A percentile compares a stretch with the other conserved stretches of the same genome.
These are phyloP conservation scores for Aphanomyces cochlioides DNA, from an alignment of 352 stramenopile genomes.

Conservation along the genomic window DNA sequence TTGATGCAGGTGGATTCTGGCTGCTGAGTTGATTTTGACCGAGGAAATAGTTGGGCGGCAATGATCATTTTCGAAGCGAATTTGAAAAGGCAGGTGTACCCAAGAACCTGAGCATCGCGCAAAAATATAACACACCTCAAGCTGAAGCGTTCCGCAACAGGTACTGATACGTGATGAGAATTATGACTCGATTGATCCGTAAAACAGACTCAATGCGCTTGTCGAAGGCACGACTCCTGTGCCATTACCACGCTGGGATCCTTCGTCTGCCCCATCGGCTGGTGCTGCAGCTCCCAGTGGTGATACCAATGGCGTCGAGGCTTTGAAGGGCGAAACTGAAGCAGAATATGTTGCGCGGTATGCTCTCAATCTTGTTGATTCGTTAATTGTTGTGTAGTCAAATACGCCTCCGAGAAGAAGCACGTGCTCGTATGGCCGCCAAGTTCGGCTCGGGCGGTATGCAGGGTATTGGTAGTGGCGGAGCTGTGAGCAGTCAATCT, in stretches of 20 bases:
- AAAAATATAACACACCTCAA: conserved; percentile 84
- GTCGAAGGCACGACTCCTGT: conserved; percentile 50
- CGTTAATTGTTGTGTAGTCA: conserved; percentile 35
- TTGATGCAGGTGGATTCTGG: conserved; percentile 65
- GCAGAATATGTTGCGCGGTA: conserved; percentile 61
- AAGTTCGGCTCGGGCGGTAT: conserved; percentile 75
- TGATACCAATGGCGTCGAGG: conserved; percentile 69
- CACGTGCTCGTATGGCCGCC: conserved; percentile 68
- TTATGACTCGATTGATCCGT: neutral
- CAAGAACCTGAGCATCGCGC: conserved; percentile 64
- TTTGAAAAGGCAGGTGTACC: conserved; percentile 64
- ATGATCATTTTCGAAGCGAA: conserved; percentile 62
- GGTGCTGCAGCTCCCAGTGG: neutral
- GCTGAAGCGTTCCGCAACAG: conserved; percentile 63
- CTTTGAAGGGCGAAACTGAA: conserved; percentile 76
- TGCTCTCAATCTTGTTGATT: neutral
- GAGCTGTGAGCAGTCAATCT: conserved; percentile 38
- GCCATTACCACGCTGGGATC: conserved; percentile 65
- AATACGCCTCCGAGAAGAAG: conserved; percentile 68
- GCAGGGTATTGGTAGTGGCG: conserved; percentile 73
- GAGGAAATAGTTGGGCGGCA: conserved; percentile 42
- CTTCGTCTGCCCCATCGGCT: conserved; percentile 17
- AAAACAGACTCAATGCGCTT: conserved; percentile 45
- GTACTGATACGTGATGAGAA: neutral
- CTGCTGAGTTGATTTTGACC: conserved; percentile 24